These are phyloP conservation scores for Tetracladium maxilliforme DNA, from an alignment of 2,329 filamentous ascomycete genomes.

Conservation along the genomic window DNA sequence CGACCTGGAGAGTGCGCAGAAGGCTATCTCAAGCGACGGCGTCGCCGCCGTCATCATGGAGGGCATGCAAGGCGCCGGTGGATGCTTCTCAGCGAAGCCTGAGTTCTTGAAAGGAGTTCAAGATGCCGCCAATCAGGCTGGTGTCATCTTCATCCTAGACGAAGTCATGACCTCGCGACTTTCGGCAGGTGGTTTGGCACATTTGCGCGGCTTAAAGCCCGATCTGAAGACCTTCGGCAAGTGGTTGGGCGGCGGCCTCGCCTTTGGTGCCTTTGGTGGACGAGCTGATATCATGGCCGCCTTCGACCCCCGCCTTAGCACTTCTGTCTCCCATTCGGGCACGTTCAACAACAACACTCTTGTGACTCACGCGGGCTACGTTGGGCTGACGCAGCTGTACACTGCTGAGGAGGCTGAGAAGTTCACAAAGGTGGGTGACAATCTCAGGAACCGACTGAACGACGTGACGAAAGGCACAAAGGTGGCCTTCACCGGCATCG, in stretches of 20 bases:
- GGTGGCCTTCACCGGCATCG: slow-evolving; percentile 5
- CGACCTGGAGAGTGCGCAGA: slow-evolving; percentile 29
- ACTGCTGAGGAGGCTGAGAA: slow-evolving; percentile 5
- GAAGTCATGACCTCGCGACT: slow-evolving; percentile 58
- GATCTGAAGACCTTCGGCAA: slow-evolving; percentile 54
- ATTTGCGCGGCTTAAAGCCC: slow-evolving; percentile 27
- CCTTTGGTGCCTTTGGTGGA: slow-evolving; percentile 54
- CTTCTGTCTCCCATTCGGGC: slow-evolving; percentile 36
- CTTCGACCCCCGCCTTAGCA: slow-evolving; percentile 31
- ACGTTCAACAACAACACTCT: slow-evolving; percentile 57
- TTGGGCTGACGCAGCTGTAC: slow-evolving; percentile 8
- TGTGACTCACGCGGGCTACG: slow-evolving; percentile 40
- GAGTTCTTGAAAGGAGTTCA: slow-evolving; percentile 9
- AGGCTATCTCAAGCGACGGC: slow-evolving; percentile 24
- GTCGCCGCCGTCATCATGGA: slow-evolving; percentile 53
- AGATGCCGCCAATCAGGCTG: slow-evolving; percentile 11
- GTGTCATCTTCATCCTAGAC: slow-evolving; percentile 50
- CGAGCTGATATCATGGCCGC: slow-evolving; percentile 38
- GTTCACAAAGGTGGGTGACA: slow-evolving; percentile 8
- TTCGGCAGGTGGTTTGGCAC: slow-evolving; percentile 30
- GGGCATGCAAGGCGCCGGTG: slow-evolving; percentile 48
- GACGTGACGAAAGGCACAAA: slow-evolving; percentile 2
- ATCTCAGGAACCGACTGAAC: slow-evolving; percentile 3
- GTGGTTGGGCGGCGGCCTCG: slow-evolving; percentile 50
- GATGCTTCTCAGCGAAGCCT: slow-evolving; percentile 30